Evolutionary conservation across 345 rosid genomes (phyloP).

Genomic region (Triadica sebifera): DNA sequence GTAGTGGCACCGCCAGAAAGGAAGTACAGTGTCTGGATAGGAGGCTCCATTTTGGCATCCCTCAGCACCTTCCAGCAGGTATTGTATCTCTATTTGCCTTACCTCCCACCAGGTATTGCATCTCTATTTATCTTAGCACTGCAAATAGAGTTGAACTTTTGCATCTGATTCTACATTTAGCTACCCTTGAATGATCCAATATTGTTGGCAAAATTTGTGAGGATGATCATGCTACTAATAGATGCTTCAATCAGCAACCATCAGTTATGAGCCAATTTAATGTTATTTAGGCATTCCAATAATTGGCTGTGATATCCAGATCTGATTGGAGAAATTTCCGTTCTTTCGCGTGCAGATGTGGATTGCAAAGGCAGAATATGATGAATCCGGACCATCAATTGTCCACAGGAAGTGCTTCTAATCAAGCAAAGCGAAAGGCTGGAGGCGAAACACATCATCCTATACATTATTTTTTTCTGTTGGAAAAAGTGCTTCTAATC

Average conservation of each 20-base stretch:
- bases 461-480: constrained; percentile 3
- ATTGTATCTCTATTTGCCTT: neutral
- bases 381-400: constrained; percentile 64
- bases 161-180: neutral
- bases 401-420: constrained; percentile 75
- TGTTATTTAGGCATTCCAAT: neutral
- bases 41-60: constrained; percentile 58
- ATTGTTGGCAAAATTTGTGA: neutral
- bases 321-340: constrained; percentile 9
- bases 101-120: constrained; percentile 19
- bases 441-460: constrained; percentile 26
- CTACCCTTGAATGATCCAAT: neutral
- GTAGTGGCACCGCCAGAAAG: constrained; percentile 63
- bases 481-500: constrained; percentile 22
- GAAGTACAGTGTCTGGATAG: constrained; percentile 65
- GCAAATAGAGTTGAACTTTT: neutral
- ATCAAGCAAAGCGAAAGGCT: constrained; percentile 18
- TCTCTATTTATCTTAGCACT: neutral
- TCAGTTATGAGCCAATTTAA: neutral
- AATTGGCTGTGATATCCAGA: neutral
- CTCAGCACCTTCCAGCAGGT: constrained; percentile 71
- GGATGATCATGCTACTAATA: neutral
- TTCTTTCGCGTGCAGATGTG: constrained; percentile 54
- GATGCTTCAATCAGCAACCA: neutral
- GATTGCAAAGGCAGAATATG: constrained; percentile 67